These are phyloP conservation scores for Neoscytalidium dimidiatum DNA, from an alignment of 2,329 filamentous ascomycete genomes.

Conservation along the genomic window DNA sequence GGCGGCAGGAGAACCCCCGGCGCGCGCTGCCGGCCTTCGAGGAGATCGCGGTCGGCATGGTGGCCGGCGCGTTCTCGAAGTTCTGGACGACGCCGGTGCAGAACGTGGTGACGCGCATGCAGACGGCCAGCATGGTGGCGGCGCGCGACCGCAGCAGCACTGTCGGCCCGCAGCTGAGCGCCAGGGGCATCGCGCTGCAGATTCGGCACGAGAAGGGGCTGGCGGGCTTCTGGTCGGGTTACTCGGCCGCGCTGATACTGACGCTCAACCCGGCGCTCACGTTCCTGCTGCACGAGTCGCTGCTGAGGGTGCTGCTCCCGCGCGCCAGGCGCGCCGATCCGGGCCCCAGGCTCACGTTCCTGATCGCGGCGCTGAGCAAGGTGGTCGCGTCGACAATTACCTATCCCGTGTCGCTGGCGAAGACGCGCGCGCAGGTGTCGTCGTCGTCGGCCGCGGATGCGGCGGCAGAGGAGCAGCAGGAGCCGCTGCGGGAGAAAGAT, in stretches of 20 bases:
- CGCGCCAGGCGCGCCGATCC: slow-evolving; percentile 55
- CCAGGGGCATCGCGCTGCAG: slow-evolving; percentile 61
- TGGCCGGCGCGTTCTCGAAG: slow-evolving; percentile 74
- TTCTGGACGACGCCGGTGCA: slow-evolving; percentile 77
- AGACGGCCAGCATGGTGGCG: slow-evolving; percentile 63
- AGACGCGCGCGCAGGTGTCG: slow-evolving; percentile 72
- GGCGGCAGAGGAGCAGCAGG: background rate
- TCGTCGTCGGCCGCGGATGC: slow-evolving; percentile 22
- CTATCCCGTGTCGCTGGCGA: slow-evolving; percentile 86
- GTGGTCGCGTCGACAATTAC: slow-evolving; percentile 73
- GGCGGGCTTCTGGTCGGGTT: slow-evolving; percentile 82
- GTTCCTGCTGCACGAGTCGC: slow-evolving; percentile 75
- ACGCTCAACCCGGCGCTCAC: slow-evolving; percentile 86
- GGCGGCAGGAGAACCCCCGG: slow-evolving; percentile 25
- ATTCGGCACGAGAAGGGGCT: slow-evolving; percentile 72
- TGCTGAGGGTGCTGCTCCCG: slow-evolving; percentile 63
- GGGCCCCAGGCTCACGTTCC: slow-evolving; percentile 58
- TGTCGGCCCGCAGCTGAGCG: slow-evolving; percentile 34
- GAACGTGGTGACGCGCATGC: slow-evolving; percentile 80
- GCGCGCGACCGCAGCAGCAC: slow-evolving; percentile 38
- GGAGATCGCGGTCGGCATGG: slow-evolving; percentile 72
- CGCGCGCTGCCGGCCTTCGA: slow-evolving; percentile 62
- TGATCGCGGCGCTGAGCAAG: slow-evolving; percentile 77
- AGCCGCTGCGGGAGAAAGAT: background rate
- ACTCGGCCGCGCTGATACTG: slow-evolving; percentile 75